Base-by-base conservation (phyloP, 1,284 basidiomycete genomes). In the Moesziomyces sp. region DNA sequence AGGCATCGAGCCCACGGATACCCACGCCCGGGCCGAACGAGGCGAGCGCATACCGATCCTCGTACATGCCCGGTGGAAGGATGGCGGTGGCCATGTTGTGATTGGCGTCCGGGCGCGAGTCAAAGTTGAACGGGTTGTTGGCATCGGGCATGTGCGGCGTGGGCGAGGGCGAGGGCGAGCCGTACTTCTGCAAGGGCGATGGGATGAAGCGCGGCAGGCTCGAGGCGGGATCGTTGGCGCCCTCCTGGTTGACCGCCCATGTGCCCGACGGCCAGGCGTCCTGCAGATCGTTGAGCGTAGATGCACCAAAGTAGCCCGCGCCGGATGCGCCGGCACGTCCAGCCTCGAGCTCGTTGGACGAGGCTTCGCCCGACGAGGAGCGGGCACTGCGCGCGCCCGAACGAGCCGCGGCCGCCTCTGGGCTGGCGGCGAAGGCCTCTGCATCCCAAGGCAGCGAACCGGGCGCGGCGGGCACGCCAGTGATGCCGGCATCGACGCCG, bases 21-120 rank as follows among this genome's bases (percentile, higher is more conserved):
- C 69, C 73, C 6, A 66, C 74, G 16, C 78, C 78, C 13, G 78
- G 78, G 8, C 76, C 78, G 13, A 80, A 76, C 2, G 69, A 69
- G 2, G 67, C 74, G 6, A 79, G 54, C 23, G 73, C 64, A 46
- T 71, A 79, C 11, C 62, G 56, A 26, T 78, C 62, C 23, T 61
- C 63, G 58, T 80, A 71, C 24, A 80, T 43, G 18, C 78, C 78
- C 5, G 78, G 77, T 1, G 66, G 58, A 35, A 77, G 30, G 21
- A 67, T 75, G 5, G 73, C 49, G 23, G 73, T 42, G 6, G 72
- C 69, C 2, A 53, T n/a, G 33, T 44, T 48, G 14, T 57, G 59
- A 19, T 48, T 49, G 16, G 19, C 44, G 16, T 60, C 64, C 0
- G 60, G 42, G 5, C 68, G 63, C 33, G 56, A 46, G 28, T 61